Base-by-base conservation (phyloP, 331 rosid species). In the Phaseolus coccineus region DNA sequence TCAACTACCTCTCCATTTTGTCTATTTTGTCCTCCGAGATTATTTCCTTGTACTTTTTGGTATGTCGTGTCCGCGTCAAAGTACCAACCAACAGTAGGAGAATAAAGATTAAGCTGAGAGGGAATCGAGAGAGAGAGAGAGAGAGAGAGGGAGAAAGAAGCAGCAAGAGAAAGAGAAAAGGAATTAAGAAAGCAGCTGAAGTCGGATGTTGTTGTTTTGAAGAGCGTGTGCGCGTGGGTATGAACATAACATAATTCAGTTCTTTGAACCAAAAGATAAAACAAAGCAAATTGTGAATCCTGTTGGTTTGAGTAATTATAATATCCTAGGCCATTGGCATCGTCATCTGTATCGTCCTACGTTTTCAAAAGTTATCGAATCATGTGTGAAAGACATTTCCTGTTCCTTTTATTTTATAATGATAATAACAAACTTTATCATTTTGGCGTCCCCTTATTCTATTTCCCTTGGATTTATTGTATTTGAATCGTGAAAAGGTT, bases 301-400 rank as follows among this genome's bases (percentile, higher is more conserved):
- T 69, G 48, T 35, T 79, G 48, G 75, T 42, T 39, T 50, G 64
- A 59, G 77, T 85, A 70, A 63, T 70, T 71, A 65, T 71, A 69
- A 76, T 70, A 79, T 59, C 86, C 86, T 70, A 79, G 71, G 70
- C 70, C 51, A 77, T 82, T 72, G 77, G 71, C 50, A 39, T 79
- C 70, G 62, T 80, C 82, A 52, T 72, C 70, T n/a, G 8, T 27
- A 51, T 72, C 42, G 13, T 73, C 44, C 74, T 73, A 50, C 64
- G 71, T 80, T 80, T 68, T 71, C 77, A 65, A 77, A 80, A 77
- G 67, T 62, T 24, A 73, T 73, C 69, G 79, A 77, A 83, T 86
- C 84, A 77, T 71, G 80, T 47, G 74, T 80, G 87, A 76, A 86
- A 71, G 71, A 52, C 70, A 77, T 77, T 52, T 82, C 66, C 69